Conservation (phyloP, 1,284 basidiomycete genomes). For the Sporisorium scitamineum region DNA sequence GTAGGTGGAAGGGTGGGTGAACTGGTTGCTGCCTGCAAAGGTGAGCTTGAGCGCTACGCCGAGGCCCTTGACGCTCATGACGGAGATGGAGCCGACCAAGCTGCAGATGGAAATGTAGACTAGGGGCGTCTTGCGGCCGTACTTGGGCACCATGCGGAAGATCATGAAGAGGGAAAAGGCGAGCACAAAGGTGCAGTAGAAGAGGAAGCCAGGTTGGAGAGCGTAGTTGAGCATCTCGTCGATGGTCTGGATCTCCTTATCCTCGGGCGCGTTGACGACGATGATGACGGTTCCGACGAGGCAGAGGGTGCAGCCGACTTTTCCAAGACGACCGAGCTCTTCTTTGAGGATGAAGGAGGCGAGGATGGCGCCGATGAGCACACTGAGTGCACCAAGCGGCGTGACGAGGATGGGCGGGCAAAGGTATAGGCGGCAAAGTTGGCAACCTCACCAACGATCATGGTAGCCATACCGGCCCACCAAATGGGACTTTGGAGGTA, state of each 20-base stretch:
- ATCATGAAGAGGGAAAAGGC: constrained; percentile 84
- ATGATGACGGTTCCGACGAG: constrained; percentile 92
- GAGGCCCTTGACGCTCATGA: constrained; percentile 96
- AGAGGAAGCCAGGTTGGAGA: constrained; percentile 80
- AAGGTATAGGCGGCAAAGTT: constrained; percentile 99
- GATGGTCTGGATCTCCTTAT: constrained; percentile 92
- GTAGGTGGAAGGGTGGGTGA: constrained; percentile 93
- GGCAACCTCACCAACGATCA: constrained; percentile 76
- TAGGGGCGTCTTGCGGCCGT: constrained; percentile 87
- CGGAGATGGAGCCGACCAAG: constrained; percentile 81
- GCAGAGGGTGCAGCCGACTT: constrained; percentile 91
- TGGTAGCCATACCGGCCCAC: constrained; percentile 95
- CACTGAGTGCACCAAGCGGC: constrained; percentile 92
- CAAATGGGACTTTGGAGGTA: constrained; percentile 95
- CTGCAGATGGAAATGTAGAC: constrained; percentile 96
- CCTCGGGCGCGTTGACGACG: constrained; percentile 94
- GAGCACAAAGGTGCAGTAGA: constrained; percentile 87
- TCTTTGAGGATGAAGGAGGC: constrained; percentile 94
- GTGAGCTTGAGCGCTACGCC: constrained; percentile 97
- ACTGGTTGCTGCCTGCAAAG: constrained; percentile 92
- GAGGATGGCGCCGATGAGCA: constrained; percentile 82
- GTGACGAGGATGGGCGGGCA: constrained; percentile 98
- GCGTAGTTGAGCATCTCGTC: constrained; percentile 94
- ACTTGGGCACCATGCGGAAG: constrained; percentile 84
- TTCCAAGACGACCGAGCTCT: constrained; percentile 90